These are phyloP conservation scores for Suillus bovinus DNA, from an alignment of 768 basidiomycete genomes.

Conservation along the genomic window DNA sequence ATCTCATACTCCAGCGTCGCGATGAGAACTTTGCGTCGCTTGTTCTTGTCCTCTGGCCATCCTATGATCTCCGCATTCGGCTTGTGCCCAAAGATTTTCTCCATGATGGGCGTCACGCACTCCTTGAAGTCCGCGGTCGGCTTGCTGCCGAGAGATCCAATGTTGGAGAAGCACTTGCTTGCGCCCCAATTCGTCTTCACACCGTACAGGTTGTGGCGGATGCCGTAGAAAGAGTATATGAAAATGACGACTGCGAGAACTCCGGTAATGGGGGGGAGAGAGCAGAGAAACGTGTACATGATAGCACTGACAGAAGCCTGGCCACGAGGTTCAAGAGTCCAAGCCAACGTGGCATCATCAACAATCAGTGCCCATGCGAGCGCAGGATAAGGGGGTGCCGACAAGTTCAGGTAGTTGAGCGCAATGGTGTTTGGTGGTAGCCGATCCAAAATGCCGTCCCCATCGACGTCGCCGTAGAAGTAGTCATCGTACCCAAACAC, in stretches of 20 bases:
- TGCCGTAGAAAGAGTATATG: conserved; percentile 96
- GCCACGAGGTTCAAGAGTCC: conserved; percentile 82
- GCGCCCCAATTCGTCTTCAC: conserved; percentile 67
- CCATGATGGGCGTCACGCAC: conserved; percentile 49
- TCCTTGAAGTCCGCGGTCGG: conserved; percentile 75
- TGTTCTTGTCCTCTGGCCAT: conserved; percentile 94
- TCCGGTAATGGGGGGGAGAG: conserved; percentile 88
- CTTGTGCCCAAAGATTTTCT: conserved; percentile 69
- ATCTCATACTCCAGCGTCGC: conserved; percentile 95
- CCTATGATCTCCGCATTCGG: conserved; percentile 76
- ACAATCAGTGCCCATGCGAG: conserved; percentile 85
- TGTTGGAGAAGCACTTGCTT: conserved; percentile 86
- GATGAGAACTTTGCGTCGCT: conserved; percentile 89
- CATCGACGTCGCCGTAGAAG: conserved; percentile 90
- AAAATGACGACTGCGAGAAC: conserved; percentile 81
- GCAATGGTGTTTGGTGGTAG: conserved; percentile 86
- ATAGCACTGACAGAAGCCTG: conserved; percentile 77
- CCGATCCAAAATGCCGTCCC: conserved; percentile 85
- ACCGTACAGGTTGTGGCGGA: conserved; percentile 92
- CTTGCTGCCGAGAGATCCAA: conserved; percentile 62
- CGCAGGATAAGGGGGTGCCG: conserved; percentile 85
- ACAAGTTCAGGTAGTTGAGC: conserved; percentile 89
- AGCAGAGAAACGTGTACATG: conserved; percentile 81
- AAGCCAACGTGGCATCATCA: conserved; percentile 74
- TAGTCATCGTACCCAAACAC: conserved; percentile 90